Base-by-base conservation (phyloP, 176 grass and related monocot species). In the Juncus effusus region DNA sequence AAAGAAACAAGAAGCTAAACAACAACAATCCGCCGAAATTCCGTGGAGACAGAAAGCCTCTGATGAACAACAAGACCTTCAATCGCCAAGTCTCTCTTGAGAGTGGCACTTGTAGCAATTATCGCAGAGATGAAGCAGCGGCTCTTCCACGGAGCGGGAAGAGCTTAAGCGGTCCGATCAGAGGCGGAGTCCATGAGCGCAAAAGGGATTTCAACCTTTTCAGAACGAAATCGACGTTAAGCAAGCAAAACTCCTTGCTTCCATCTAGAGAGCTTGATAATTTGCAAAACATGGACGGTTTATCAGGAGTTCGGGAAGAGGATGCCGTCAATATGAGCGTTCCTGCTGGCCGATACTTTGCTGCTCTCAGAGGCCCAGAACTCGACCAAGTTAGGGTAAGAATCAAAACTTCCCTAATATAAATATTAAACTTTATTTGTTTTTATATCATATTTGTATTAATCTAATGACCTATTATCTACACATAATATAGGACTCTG, bases 381-480 rank as follows among this genome's bases (percentile, higher is more conserved):
- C 93, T 97, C 49, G 93, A 97, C 77, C 76, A 97, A 97, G 82
- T 92, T 79, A 85, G 88, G 74, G 92, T 91, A 81, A 73, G 80
- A 49, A 36, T 16, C 49, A 12, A 62, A 36, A 11, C 42, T 42
- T 63, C 40, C 15, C 36, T 5, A 11, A 40, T 13, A 7, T 14
- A 7, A 8, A 28, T 28, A 28, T 28, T 28, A 28, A 58, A 14
- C 11, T 36, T 50, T 36, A 4, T 72, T 72, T 16, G 38, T 56
- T 16, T 1, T 3, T 74, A 13, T 28, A 28, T 36, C 56, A 58
- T 71, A 41, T 41, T 58, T 50, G 2, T 50, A 6, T 44, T 72
- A 15, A 4, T 56, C 37, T 36, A 51, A 28, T 28, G 19, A 28
- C 19, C 19, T 28, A 28, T 28, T 28, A 28, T 28, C 19, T 28